Percentiles rank a stretch among this genome's conserved stretches.
Evolutionary conservation across 1,284 basidiomycete genomes (phyloP).

Genomic region (Xerocomus amazonicus): DNA sequence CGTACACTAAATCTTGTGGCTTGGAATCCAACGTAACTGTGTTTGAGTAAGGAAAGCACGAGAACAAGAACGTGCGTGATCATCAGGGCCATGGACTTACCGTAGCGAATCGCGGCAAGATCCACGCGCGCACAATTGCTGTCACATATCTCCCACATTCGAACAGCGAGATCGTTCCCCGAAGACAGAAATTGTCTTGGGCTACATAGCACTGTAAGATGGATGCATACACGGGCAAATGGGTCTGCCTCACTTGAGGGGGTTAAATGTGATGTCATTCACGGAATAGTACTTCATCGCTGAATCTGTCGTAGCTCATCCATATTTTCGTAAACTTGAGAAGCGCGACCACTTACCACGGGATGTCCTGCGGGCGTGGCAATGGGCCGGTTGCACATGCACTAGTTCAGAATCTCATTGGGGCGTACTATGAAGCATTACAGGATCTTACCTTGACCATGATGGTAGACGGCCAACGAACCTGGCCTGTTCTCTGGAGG

Average conservation of each 20-base stretch:
- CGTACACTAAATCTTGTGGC: slow-evolving; percentile 31
- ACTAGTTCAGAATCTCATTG: slow-evolving; percentile 15
- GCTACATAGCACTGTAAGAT: slow-evolving; percentile 15
- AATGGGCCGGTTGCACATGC: slow-evolving; percentile 22
- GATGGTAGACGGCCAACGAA: slow-evolving; percentile 36
- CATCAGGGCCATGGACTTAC: slow-evolving; percentile 12
- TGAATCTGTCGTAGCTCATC: slow-evolving; percentile 12
- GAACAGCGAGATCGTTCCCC: slow-evolving; percentile 27
- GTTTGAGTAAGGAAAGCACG: slow-evolving; percentile 1
- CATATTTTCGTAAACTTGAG: not conserved
- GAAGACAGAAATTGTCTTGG: slow-evolving; percentile 31
- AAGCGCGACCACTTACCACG: slow-evolving; percentile 13
- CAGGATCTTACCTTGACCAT: slow-evolving; percentile 19
- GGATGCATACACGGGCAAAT: not conserved
- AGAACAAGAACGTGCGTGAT: not conserved
- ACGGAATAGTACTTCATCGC: slow-evolving; percentile 32
- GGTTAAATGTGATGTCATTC: slow-evolving; percentile 34
- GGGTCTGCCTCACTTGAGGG: slow-evolving; percentile 26
- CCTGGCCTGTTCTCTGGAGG: slow-evolving; percentile 40
- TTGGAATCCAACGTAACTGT: slow-evolving; percentile 27
- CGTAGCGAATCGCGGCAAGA: slow-evolving; percentile 11
- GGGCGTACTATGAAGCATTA: not conserved
- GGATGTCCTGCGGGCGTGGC: slow-evolving; percentile 17
- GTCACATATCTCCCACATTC: slow-evolving; percentile 26
- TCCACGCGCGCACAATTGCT: slow-evolving; percentile 7